phyloP scores from a whole-genome alignment of 768 basidiomycete species.

The Russula sp. region DNA sequence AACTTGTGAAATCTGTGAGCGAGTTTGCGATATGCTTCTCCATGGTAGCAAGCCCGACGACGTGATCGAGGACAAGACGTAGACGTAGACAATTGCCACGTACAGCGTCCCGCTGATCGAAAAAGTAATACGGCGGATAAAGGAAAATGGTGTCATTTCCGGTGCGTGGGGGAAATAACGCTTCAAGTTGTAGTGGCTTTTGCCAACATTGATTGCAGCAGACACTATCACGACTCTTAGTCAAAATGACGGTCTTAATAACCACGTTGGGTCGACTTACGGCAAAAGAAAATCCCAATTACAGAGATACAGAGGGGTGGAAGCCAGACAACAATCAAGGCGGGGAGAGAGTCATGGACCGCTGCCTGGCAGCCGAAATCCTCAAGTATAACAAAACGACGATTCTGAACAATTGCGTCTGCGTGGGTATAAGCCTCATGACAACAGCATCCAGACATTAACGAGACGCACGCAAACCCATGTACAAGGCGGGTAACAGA shows the following conservation, averaged over 20 bases:
- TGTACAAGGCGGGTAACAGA: conserved; percentile 16
- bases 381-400: conserved; percentile 19
- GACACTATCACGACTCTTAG: conserved; percentile 2
- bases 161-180: conserved; percentile 8
- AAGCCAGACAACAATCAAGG: conserved; percentile 20
- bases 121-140: conserved; percentile 15
- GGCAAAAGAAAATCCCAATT: conserved; percentile 14
- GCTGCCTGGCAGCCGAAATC: conserved; percentile 21
- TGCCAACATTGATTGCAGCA: conserved; percentile 14
- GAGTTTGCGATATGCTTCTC: conserved; percentile 14
- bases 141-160: conserved; percentile 14
- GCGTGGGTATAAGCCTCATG: background rate
- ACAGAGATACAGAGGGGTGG: conserved; percentile 18
- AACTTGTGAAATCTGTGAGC: conserved; percentile 9
- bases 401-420: conserved; percentile 21
- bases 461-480: conserved; percentile 17
- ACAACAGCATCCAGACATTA: background rate
- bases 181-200: conserved; percentile 9
- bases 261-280: conserved; percentile 3
- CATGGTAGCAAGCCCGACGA: conserved; percentile 15
- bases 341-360: conserved; percentile 17
- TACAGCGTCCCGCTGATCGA: conserved; percentile 16
- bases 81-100: conserved; percentile 4
- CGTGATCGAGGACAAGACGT: conserved; percentile 7
- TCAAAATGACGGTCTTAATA: background rate